These are phyloP conservation scores for Striga asiatica DNA, from an alignment of 257 asterid species.

Conservation along the genomic window DNA sequence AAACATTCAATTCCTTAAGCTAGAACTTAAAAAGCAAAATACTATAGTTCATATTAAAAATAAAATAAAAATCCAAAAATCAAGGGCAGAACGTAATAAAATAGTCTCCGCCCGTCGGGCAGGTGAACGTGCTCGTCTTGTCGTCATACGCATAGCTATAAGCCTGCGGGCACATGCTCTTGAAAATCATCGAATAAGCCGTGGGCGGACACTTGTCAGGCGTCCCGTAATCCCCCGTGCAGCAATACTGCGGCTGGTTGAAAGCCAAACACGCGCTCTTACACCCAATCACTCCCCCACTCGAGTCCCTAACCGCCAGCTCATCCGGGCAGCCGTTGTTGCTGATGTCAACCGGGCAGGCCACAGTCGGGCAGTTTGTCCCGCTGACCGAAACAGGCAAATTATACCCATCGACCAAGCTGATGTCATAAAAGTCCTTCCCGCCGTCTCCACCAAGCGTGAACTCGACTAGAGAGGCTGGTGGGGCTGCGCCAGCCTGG, in stretches of 20 bases:
- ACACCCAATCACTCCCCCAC: slow-evolving; percentile 28
- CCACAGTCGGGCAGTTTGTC: not conserved
- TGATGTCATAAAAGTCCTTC: slow-evolving; percentile 31
- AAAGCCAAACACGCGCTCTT: slow-evolving; percentile 45
- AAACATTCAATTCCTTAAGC: too few relatives aligned
- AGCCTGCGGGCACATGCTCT: slow-evolving; percentile 37
- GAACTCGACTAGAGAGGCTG: slow-evolving; percentile 24
- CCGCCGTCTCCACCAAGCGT: slow-evolving; percentile 17
- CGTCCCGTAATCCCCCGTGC: slow-evolving; percentile 23
- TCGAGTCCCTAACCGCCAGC: slow-evolving; percentile 13
- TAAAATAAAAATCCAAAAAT: not conserved
- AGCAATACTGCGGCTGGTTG: slow-evolving; percentile 33
- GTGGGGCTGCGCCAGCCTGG: slow-evolving; percentile 25
- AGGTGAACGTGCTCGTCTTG: slow-evolving; percentile 32
- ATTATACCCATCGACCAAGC: slow-evolving; percentile 42
- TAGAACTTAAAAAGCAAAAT: too few relatives aligned
- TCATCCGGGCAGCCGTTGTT: slow-evolving; percentile 21
- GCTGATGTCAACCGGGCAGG: slow-evolving; percentile 3
- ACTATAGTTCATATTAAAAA: too few relatives aligned
- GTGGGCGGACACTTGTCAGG: slow-evolving; percentile 36
- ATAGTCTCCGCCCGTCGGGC: slow-evolving; percentile 26
- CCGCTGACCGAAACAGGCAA: slow-evolving; percentile 15
- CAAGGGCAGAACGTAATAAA: slow-evolving; percentile 36
- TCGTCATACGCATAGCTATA: slow-evolving; percentile 60
- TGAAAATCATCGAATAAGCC: slow-evolving; percentile 24